Conservation (phyloP, 768 basidiomycete species). For the Tricholoma saponaceum region DNA sequence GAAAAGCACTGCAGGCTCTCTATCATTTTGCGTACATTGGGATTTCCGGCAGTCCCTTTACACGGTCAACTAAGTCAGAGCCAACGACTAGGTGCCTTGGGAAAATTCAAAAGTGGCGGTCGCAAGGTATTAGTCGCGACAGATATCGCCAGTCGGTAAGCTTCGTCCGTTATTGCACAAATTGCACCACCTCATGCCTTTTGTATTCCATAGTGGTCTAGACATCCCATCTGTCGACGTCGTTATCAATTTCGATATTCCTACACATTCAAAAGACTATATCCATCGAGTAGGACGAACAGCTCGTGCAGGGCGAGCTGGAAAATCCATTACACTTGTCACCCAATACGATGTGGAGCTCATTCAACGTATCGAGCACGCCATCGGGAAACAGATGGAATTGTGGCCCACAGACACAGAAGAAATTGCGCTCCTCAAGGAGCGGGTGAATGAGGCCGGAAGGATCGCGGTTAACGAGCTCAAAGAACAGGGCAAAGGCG, state of each 20-base stretch:
- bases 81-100: slow-evolving; percentile 86
- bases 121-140: slow-evolving; percentile 91
- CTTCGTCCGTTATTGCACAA: slow-evolving; percentile 7
- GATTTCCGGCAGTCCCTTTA: slow-evolving; percentile 92
- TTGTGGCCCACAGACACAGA: slow-evolving; percentile 84
- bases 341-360: slow-evolving; percentile 99
- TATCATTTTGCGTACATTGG: slow-evolving; percentile 84
- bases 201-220: slow-evolving; percentile 56
- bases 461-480: slow-evolving; percentile 75
- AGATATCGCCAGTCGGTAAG: slow-evolving; percentile 89
- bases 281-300: slow-evolving; percentile 98
- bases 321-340: slow-evolving; percentile 95
- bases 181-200: neutral
- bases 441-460: slow-evolving; percentile 86
- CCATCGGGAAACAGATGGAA: slow-evolving; percentile 90
- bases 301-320: slow-evolving; percentile 94
- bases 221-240: slow-evolving; percentile 96
- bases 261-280: slow-evolving; percentile 98
- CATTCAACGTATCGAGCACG: slow-evolving; percentile 89
- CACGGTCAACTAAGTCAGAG: slow-evolving; percentile 96
- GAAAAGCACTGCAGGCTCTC: slow-evolving; percentile 71
- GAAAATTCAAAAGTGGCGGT: slow-evolving; percentile 95
- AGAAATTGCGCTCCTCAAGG: slow-evolving; percentile 81
- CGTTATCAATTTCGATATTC: slow-evolving; percentile 97
- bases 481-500: slow-evolving; percentile 63